These are phyloP conservation scores for Halophytophthora polymorphica DNA, from an alignment of 352 stramenopile species.

Conservation along the genomic window DNA sequence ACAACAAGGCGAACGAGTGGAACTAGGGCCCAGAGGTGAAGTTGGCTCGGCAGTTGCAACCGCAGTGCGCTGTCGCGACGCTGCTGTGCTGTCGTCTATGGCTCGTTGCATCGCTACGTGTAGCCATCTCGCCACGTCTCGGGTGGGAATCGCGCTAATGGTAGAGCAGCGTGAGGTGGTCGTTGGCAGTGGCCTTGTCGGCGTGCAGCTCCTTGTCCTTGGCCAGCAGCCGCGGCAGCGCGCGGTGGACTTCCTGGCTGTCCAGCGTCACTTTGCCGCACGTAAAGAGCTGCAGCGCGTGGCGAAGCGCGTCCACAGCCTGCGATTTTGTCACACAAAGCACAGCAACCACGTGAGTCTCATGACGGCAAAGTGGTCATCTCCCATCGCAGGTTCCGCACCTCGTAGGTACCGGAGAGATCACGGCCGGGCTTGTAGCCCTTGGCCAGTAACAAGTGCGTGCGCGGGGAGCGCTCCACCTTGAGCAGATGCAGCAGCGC, in stretches of 20 bases:
- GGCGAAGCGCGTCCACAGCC: conserved; percentile 36
- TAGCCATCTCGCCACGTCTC: too few relatives aligned
- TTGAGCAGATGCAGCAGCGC: conserved; percentile 50
- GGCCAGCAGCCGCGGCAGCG: conserved; percentile 26
- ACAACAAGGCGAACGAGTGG: too few relatives aligned
- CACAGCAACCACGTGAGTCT: background rate
- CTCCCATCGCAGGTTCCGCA: background rate
- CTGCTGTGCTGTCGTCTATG: too few relatives aligned
- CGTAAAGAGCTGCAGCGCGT: conserved; percentile 34
- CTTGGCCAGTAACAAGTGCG: conserved; percentile 57
- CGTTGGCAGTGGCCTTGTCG: conserved; percentile 10
- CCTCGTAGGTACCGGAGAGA: conserved; percentile 43
- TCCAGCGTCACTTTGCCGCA: conserved; percentile 33
- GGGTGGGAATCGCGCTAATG: conserved; percentile 27
- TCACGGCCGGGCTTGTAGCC: conserved; percentile 61
- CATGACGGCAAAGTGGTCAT: background rate
- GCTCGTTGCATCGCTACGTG: too few relatives aligned
- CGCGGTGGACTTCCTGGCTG: conserved; percentile 23
- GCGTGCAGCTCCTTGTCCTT: conserved; percentile 25
- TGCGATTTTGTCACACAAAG: background rate
- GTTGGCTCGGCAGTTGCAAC: too few relatives aligned
- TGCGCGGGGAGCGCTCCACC: conserved; percentile 43
- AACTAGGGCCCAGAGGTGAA: too few relatives aligned
- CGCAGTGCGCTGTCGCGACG: too few relatives aligned
- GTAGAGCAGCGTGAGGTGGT: conserved; percentile 44